Base-by-base conservation (phyloP, 164 flowering plant species). In the Vitis rotundifolia region DNA sequence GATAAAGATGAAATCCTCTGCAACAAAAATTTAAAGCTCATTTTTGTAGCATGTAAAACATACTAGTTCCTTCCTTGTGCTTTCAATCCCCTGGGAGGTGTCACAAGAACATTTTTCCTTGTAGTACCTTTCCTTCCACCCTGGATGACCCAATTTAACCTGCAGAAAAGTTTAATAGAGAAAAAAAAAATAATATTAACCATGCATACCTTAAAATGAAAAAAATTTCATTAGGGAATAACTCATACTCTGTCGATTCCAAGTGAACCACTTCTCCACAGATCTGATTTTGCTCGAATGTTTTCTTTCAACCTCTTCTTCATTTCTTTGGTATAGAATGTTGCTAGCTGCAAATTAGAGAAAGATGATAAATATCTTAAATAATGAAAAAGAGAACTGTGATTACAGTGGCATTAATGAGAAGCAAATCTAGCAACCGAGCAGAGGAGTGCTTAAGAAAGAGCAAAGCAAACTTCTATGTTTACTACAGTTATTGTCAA, bases 71-170 rank as follows among this genome's bases (percentile, higher is more conserved):
- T 72, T 82, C 49, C 82, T 75, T 13, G 8, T 68, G 14, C 12
- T 60, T 71, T 80, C 89, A 28, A 77, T 70, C 2, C 83, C 85
- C 8, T 62, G 54, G 0, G 71, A 51, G 49, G 15, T 71, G 12
- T 79, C 77, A 1, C 76, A 80, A 1, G 55, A 61, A 73, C 86
- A 84, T 49, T 88, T 86, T 28, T 71, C 74, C 15, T 79, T 66
- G 49, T 86, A 86, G 55, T 86, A 88, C 22, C 87, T 69, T 16
- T 78, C 65, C 53, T 71, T 85, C 74, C 71, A 85, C 0, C 89
- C 91, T 0, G 22, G 66, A 11, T 58, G 19, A n/a, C 85, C 87
- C 22, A 79, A 61, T 50, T 28, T 74, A 7, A 85, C 76, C 89
- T 83, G 74, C 47, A 65, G 48, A 31, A 9, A 64, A 61, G 16